Conservation (phyloP, 2,329 filamentous ascomycete genomes). For the Saccharata proteae region DNA sequence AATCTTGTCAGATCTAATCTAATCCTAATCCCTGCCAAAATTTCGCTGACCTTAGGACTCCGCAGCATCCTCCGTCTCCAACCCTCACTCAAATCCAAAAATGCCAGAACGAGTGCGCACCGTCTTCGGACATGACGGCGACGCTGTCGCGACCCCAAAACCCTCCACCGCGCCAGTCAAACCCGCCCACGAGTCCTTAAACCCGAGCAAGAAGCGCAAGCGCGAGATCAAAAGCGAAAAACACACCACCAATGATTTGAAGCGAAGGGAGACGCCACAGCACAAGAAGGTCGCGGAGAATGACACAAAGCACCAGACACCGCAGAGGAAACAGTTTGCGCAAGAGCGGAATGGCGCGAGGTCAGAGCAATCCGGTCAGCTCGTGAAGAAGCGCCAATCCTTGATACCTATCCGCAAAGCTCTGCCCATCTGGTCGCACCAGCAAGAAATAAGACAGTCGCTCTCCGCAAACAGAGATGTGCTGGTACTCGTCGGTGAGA, state of each 20-base stretch:
- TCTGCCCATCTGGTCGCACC: slow-evolving; percentile 70
- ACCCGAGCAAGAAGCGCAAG: slow-evolving; percentile 21
- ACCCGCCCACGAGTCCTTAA: slow-evolving; percentile 7
- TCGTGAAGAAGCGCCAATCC: slow-evolving; percentile 34
- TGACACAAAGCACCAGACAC: slow-evolving; percentile 1
- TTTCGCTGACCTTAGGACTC: slow-evolving; percentile 3
- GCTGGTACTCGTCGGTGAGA: slow-evolving; percentile 81
- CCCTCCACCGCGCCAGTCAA: slow-evolving; percentile 5
- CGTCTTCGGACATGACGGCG: slow-evolving; percentile 22
- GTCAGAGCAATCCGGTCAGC: slow-evolving; percentile 1
- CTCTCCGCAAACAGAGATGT: slow-evolving; percentile 54
- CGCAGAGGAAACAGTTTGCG: background rate
- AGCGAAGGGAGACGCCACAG: background rate
- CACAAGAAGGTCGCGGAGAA: background rate
- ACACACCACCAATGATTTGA: background rate
- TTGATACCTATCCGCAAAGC: slow-evolving; percentile 46
- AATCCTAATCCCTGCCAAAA: slow-evolving; percentile 8
- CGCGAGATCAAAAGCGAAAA: slow-evolving; percentile 12
- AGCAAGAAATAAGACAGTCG: slow-evolving; percentile 53
- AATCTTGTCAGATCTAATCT: slow-evolving; percentile 6
- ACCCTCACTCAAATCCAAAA: slow-evolving; percentile 8
- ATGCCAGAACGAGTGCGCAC: slow-evolving; percentile 33
- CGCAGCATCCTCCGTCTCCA: slow-evolving; percentile 1
- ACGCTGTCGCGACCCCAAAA: slow-evolving; percentile 9
- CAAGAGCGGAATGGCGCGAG: background rate